Conservation (phyloP, 1,284 basidiomycete species). For the Cryptococcus jaspeensis region DNA sequence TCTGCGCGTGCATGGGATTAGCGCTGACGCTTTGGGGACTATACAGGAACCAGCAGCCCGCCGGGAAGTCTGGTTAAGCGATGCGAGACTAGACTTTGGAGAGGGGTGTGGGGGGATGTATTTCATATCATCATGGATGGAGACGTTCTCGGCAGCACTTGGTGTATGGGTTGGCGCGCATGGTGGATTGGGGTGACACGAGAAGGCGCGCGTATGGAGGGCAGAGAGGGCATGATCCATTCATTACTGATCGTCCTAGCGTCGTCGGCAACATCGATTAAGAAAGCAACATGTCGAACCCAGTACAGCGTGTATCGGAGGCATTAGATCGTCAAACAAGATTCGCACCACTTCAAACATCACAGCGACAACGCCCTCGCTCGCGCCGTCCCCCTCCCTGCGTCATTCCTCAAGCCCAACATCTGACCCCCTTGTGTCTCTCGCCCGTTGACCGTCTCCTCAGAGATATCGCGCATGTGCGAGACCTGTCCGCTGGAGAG, state of each 20-base stretch:
- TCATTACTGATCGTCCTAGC: neutral
- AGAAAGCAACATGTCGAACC: neutral
- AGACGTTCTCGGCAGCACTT: constrained; percentile 3
- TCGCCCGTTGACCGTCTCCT: constrained; percentile 8
- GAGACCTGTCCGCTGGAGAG: constrained; percentile 1
- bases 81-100: constrained; percentile 5
- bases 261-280: neutral
- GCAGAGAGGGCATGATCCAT: neutral
- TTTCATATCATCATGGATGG: constrained; percentile 11
- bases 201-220: too few relatives aligned
- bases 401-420: neutral
- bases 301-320: neutral
- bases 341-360: neutral
- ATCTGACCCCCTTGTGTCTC: neutral
- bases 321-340: neutral
- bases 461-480: constrained; percentile 17
- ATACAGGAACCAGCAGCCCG: constrained; percentile 49
- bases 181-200: too few relatives aligned
- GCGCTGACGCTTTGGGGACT: constrained; percentile 11
- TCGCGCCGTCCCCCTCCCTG: constrained; percentile 12
- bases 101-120: constrained; percentile 5
- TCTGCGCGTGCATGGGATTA: neutral
- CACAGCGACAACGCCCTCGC: constrained; percentile 27
- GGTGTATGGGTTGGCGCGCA: neutral
- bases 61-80: constrained; percentile 50